These are phyloP conservation scores for Spencermartinsiella ligniputridi DNA, from an alignment of 1,139 yeast genomes.

Conservation along the genomic window DNA sequence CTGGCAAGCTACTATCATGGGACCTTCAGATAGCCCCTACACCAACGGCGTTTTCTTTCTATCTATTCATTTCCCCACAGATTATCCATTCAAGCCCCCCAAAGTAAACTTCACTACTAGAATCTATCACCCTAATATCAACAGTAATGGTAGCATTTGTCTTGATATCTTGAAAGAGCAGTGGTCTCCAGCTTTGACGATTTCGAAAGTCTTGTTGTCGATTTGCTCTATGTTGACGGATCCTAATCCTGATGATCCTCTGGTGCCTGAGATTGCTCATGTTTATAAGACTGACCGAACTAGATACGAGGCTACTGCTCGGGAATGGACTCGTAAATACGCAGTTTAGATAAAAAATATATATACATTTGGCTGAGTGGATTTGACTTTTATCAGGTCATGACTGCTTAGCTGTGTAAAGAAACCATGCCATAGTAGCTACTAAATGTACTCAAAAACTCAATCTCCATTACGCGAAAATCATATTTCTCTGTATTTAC, in stretches of 20 bases:
- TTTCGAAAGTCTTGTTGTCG: constrained; percentile 82
- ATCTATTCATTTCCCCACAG: constrained; percentile 90
- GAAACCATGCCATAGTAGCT: too few relatives aligned
- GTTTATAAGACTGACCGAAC: constrained; percentile 91
- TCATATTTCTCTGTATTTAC: too few relatives aligned
- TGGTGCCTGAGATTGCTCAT: constrained; percentile 98
- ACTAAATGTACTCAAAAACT: too few relatives aligned
- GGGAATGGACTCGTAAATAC: constrained; percentile 98
- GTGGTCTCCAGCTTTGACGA: constrained; percentile 89
- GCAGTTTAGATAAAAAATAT: constrained; percentile 55
- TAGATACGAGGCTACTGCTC: constrained; percentile 94
- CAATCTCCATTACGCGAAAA: too few relatives aligned
- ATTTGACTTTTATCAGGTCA: too few relatives aligned
- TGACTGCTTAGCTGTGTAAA: too few relatives aligned
- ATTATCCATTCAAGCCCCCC: constrained; percentile 92
- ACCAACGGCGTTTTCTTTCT: constrained; percentile 92
- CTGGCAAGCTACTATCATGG: constrained; percentile 98
- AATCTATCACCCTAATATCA: constrained; percentile 88
- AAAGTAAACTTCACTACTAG: constrained; percentile 86
- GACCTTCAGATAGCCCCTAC: constrained; percentile 90
- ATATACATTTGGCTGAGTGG: too few relatives aligned
- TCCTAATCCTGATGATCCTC: constrained; percentile 98
- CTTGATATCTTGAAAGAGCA: constrained; percentile 81
- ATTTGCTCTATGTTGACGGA: constrained; percentile 90
- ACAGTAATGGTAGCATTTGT: constrained; percentile 83